phyloP scores from a whole-genome alignment of 352 stramenopile species.

The Phytophthora sojae region DNA sequence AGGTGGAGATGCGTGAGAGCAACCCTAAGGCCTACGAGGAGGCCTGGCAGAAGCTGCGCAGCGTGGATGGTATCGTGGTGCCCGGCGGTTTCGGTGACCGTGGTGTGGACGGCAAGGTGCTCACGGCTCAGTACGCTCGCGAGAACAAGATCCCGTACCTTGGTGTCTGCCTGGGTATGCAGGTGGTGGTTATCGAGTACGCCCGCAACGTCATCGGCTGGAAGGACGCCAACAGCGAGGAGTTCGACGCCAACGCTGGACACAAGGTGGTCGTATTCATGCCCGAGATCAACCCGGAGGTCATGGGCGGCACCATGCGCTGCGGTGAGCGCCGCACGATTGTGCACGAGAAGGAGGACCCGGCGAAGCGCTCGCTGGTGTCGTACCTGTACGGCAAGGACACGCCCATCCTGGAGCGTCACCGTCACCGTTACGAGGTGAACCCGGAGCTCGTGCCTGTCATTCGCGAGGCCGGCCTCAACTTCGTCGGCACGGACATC shows the following conservation, averaged over 20 bases:
- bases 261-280: conserved; percentile 99
- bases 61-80: conserved; percentile 95
- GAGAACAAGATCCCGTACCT: conserved; percentile 97
- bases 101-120: conserved; percentile 98
- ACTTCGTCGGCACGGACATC: conserved; percentile 98
- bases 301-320: conserved; percentile 99
- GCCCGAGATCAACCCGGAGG: conserved; percentile 98
- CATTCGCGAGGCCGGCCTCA: conserved; percentile 93
- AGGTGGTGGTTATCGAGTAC: conserved; percentile 97
- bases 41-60: conserved; percentile 95
- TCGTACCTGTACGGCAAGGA: conserved; percentile 93
- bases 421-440: conserved; percentile 99
- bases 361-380: conserved; percentile 84
- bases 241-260: conserved; percentile 91
- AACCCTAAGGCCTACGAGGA: conserved; percentile 77
- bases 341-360: conserved; percentile 89
- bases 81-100: conserved; percentile 99
- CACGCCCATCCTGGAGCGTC: conserved; percentile 94
- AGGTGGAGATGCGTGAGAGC: conserved; percentile 81
- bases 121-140: conserved; percentile 95
- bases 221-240: conserved; percentile 95
- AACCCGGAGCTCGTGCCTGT: conserved; percentile 96
- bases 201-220: conserved; percentile 94
- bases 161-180: conserved; percentile 98
- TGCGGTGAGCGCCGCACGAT: conserved; percentile 96